phyloP scores from a whole-genome alignment of 1,284 basidiomycete species.

The Thelephora terrestris region DNA sequence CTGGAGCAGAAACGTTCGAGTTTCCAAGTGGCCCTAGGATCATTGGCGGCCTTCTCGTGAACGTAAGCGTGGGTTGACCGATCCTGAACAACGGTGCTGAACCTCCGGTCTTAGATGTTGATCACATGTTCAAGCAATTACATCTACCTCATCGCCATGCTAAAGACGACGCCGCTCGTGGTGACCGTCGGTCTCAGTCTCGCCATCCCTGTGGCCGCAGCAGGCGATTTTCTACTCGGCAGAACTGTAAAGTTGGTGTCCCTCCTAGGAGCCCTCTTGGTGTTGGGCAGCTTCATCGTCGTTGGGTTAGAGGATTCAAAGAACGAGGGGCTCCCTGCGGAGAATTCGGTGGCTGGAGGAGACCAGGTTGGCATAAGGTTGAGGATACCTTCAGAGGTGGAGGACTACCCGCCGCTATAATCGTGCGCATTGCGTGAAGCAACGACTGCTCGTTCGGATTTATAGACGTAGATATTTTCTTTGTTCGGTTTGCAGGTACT shows the following conservation, averaged over 20 bases:
- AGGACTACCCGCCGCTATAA: no score
- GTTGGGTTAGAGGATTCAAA: slow-evolving; percentile 55
- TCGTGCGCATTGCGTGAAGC: no score
- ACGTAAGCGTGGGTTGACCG: slow-evolving; percentile 52
- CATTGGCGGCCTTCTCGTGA: slow-evolving; percentile 62
- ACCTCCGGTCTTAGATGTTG: slow-evolving; percentile 49
- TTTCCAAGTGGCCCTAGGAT: slow-evolving; percentile 54
- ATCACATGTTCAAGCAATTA: slow-evolving; percentile 84
- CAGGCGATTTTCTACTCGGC: slow-evolving; percentile 70
- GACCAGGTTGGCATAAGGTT: slow-evolving; percentile 9
- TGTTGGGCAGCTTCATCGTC: slow-evolving; percentile 55
- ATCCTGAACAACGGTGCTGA: slow-evolving; percentile 1
- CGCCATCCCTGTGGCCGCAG: slow-evolving; percentile 86
- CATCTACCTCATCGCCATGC: slow-evolving; percentile 86
- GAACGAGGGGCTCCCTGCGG: slow-evolving; percentile 15
- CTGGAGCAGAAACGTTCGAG: slow-evolving; percentile 69
- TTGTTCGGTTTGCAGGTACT: no score
- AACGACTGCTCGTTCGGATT: no score
- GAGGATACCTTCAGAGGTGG: neutral
- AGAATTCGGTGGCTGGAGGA: slow-evolving; percentile 13
- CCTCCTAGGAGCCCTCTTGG: slow-evolving; percentile 55
- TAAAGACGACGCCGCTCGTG: slow-evolving; percentile 91
- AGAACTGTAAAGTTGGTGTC: slow-evolving; percentile 45
- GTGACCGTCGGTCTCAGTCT: slow-evolving; percentile 91
- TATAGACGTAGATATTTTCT: no score